Conservation (phyloP, 2,329 filamentous ascomycete genomes). For the Colletotrichum cuscutae region DNA sequence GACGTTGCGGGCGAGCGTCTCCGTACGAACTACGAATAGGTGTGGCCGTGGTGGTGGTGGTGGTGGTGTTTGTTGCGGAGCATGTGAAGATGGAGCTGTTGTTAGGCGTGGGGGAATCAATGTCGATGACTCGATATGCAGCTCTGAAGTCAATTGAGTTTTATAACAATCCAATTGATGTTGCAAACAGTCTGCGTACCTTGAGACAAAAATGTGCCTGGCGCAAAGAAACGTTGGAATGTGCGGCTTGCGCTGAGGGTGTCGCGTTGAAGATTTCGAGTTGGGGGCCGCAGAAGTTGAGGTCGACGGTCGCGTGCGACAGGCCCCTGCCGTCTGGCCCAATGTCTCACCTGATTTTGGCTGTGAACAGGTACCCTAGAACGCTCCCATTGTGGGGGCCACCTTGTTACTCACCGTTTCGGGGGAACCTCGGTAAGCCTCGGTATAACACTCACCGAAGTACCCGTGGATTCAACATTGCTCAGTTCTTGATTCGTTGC, state of each 20-base stretch:
- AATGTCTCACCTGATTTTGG: neutral
- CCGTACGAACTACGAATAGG: no score
- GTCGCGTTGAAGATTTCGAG: neutral
- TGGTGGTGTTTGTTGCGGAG: neutral
- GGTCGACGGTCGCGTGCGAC: neutral
- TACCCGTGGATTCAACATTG: neutral
- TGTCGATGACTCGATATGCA: neutral
- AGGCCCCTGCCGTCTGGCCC: neutral
- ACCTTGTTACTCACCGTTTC: neutral
- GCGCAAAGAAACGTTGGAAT: neutral
- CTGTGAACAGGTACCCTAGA: neutral
- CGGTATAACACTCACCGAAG: neutral
- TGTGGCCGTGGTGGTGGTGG: no score
- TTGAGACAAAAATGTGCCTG: neutral
- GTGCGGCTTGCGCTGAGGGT: neutral
- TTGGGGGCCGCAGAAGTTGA: neutral
- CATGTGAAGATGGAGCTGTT: slow-evolving; percentile 2
- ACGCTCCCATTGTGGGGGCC: neutral
- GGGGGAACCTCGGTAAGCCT: neutral
- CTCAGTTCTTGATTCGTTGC: neutral
- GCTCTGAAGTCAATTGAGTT: neutral
- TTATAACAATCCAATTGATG: neutral
- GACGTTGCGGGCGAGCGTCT: neutral
- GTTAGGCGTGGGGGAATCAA: neutral
- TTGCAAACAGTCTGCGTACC: neutral